phyloP scores from a whole-genome alignment of 2,329 filamentous ascomycete species.

The Tolypocladium inflatum region DNA sequence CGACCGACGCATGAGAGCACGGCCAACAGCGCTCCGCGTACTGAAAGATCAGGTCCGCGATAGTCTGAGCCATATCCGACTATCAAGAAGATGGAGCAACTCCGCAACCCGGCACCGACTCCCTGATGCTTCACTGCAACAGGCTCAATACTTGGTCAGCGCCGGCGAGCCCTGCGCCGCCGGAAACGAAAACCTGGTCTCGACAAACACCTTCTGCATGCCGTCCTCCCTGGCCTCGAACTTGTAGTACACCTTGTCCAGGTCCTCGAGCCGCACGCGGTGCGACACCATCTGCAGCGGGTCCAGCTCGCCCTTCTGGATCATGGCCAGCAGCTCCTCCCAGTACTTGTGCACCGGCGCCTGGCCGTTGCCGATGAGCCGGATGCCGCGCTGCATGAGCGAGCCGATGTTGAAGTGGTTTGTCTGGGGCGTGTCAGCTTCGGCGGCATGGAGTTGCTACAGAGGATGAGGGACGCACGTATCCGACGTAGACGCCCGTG shows the following conservation, averaged over 20 bases:
- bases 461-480: constrained; percentile 27
- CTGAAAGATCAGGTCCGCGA: too few relatives aligned
- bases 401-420: constrained; percentile 80
- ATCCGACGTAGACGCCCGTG: constrained; percentile 60
- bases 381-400: constrained; percentile 78
- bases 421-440: constrained; percentile 32
- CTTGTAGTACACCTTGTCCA: constrained; percentile 54
- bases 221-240: constrained; percentile 53
- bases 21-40: too few relatives aligned
- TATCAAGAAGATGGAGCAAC: too few relatives aligned
- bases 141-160: constrained; percentile 25
- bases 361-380: constrained; percentile 59
- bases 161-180: constrained; percentile 30
- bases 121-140: too few relatives aligned
- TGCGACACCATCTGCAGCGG: constrained; percentile 75
- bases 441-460: too few relatives aligned
- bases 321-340: constrained; percentile 61
- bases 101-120: too few relatives aligned
- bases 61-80: too few relatives aligned
- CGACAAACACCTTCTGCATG: constrained; percentile 73
- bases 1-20: too few relatives aligned
- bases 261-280: constrained; percentile 64
- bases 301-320: constrained; percentile 60
- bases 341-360: constrained; percentile 77
- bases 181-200: constrained; percentile 48